Evolutionary conservation across 2,329 filamentous ascomycete genomes (phyloP).

Genomic region (Cladophialophora psammophila): DNA sequence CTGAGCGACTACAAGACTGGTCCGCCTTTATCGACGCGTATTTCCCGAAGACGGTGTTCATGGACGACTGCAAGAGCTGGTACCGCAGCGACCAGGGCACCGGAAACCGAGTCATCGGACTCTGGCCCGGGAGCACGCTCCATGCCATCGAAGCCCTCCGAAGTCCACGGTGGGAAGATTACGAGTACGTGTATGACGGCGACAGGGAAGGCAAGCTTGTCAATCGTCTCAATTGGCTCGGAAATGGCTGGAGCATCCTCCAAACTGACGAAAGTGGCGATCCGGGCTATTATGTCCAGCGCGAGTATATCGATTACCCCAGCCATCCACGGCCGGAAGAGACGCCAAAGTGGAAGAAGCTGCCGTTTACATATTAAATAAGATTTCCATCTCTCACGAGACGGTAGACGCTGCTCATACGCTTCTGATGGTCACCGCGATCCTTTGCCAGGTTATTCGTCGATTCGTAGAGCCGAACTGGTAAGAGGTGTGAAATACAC

Average conservation of each 20-base stretch:
- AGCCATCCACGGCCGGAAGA: background rate
- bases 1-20: constrained; percentile 8
- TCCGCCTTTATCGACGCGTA: constrained; percentile 13
- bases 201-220: constrained; percentile 39
- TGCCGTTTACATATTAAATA: too few relatives aligned
- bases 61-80: constrained; percentile 23
- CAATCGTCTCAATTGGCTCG: constrained; percentile 43
- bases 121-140: constrained; percentile 60
- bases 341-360: background rate
- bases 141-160: constrained; percentile 56
- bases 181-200: constrained; percentile 44
- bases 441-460: too few relatives aligned
- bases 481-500: too few relatives aligned
- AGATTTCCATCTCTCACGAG: too few relatives aligned
- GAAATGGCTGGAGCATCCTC: constrained; percentile 28
- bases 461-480: too few relatives aligned
- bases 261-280: background rate
- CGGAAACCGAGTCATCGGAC: constrained; percentile 52
- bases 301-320: constrained; percentile 1
- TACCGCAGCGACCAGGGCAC: constrained; percentile 45
- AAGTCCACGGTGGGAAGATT: constrained; percentile 53
- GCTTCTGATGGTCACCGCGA: too few relatives aligned
- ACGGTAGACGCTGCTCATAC: too few relatives aligned
- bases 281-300: constrained; percentile 1
- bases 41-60: constrained; percentile 27